Percentiles rank a stretch among this genome's conserved stretches.
Conservation (phyloP, 108 stramenopile species). For the Heterococcus sp. region DNA sequence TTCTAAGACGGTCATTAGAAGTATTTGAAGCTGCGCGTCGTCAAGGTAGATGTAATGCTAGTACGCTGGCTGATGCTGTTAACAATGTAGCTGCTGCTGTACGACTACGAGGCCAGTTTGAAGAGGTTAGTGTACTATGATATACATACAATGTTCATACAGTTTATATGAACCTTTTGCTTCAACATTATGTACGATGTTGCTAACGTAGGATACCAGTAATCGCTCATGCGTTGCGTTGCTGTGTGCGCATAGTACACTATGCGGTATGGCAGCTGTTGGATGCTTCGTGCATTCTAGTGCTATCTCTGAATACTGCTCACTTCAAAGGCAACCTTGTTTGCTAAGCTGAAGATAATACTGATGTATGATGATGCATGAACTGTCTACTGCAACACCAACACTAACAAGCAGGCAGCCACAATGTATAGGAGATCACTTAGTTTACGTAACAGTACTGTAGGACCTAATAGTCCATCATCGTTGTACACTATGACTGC, state of each 20-base stretch:
- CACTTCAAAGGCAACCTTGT: background rate
- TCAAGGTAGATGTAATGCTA: background rate
- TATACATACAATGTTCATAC: background rate
- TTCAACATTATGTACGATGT: background rate
- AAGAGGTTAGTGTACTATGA: background rate
- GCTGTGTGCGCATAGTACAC: background rate
- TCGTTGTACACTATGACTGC: background rate
- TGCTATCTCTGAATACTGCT: background rate
- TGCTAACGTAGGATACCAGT: background rate
- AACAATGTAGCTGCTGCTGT: background rate
- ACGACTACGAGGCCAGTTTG: background rate
- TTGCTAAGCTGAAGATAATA: background rate
- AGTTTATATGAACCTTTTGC: background rate
- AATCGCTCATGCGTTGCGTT: background rate
- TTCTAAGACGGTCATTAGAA: background rate
- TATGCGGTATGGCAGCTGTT: background rate
- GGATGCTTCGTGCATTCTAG: background rate
- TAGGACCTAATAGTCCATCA: background rate
- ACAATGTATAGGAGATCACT: background rate
- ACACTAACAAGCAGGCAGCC: background rate
- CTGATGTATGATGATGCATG: background rate
- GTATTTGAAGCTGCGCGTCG: background rate
- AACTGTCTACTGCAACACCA: background rate
- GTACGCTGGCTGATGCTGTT: background rate
- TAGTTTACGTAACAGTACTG: background rate